Evolutionary conservation across 371 early-diverging fungal species (phyloP).

Genomic region (Rhizopus stolonifer): DNA sequence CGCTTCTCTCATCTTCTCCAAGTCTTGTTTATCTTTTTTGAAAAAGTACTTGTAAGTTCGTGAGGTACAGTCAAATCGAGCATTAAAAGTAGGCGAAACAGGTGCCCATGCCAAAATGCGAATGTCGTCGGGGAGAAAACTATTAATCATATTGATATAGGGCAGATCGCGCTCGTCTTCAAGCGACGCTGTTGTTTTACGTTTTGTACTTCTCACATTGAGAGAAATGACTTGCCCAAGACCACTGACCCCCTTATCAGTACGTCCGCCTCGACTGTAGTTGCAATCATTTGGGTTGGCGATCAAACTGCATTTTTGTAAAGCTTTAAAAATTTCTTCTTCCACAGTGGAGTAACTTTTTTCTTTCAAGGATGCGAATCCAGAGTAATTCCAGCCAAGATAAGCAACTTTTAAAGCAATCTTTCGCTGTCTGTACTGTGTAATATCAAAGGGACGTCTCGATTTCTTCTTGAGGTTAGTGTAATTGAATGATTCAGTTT

Average conservation of each 20-base stretch:
- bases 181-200: slow-evolving; percentile 7
- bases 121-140: slow-evolving; percentile 85
- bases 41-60: slow-evolving; percentile 95
- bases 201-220: slow-evolving; percentile 63
- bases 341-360: slow-evolving; percentile 75
- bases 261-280: slow-evolving; percentile 88
- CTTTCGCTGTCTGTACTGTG: slow-evolving; percentile 69
- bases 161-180: slow-evolving; percentile 58
- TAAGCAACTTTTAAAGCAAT: slow-evolving; percentile 91
- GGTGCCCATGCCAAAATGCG: slow-evolving; percentile 92
- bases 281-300: slow-evolving; percentile 53
- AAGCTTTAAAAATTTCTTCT: slow-evolving; percentile 76
- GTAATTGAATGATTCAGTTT: too few species aligned
- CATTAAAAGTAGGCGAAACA: slow-evolving; percentile 73
- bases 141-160: slow-evolving; percentile 84
- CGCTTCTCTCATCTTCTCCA: slow-evolving; percentile 79
- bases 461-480: not conserved
- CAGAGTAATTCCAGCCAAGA: slow-evolving; percentile 90
- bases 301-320: slow-evolving; percentile 74
- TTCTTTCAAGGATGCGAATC: slow-evolving; percentile 74
- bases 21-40: slow-evolving; percentile 52
- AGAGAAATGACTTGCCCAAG: slow-evolving; percentile 90
- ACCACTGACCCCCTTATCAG: slow-evolving; percentile 94
- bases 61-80: slow-evolving; percentile 85
- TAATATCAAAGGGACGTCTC: slow-evolving; percentile 74